Conservation (phyloP, 495 filamentous ascomycete species). For the Tuber microsphaerosporum region DNA sequence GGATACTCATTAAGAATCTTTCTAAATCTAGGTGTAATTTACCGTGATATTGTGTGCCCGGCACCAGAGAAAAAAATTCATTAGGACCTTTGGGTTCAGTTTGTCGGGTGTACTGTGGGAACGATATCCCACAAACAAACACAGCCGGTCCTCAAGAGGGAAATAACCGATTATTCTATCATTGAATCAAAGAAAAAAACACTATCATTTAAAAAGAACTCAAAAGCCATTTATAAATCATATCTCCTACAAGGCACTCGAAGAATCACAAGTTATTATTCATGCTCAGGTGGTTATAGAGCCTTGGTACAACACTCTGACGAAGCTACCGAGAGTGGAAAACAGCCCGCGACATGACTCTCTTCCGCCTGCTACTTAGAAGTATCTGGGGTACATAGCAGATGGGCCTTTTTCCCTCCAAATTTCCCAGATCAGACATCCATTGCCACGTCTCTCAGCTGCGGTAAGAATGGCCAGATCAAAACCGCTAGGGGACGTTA, state of each 20-base stretch:
- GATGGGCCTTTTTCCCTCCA: neutral
- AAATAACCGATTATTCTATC: neutral
- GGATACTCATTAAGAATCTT: neutral
- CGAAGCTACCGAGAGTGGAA: neutral
- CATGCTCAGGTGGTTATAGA: neutral
- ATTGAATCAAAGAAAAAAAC: neutral
- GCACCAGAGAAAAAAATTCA: neutral
- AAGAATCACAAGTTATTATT: neutral
- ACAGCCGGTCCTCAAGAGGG: neutral
- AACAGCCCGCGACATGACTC: neutral
- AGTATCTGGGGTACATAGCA: neutral
- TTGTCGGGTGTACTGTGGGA: neutral
- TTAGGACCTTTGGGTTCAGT: neutral
- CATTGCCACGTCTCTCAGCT: neutral
- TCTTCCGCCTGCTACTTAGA: neutral
- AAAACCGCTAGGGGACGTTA: neutral
- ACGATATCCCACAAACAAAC: neutral
- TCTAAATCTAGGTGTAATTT: neutral
- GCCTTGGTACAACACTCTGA: neutral
- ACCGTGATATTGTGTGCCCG: neutral
- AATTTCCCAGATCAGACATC: neutral
- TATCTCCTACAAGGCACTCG: neutral
- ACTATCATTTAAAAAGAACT: neutral
- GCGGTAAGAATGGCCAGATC: neutral
- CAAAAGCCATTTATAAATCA: neutral